Percentiles rank a stretch among this genome's conserved stretches.
Evolutionary conservation across 768 basidiomycete genomes (phyloP).

Genomic region (Glaciozyma martinii): DNA sequence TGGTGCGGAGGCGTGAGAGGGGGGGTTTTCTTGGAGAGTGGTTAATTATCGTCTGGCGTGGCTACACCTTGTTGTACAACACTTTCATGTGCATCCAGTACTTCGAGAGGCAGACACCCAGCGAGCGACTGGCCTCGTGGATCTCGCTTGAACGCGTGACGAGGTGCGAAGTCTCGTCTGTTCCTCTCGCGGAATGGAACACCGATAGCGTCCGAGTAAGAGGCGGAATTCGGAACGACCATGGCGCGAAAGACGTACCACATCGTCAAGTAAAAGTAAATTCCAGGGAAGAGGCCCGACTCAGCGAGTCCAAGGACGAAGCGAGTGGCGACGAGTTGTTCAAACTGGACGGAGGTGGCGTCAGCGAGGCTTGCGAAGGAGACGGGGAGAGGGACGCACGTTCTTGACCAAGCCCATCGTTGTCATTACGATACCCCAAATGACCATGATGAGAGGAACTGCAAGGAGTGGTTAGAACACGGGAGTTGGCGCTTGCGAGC

Average conservation of each 20-base stretch:
- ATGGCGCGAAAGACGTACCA: too few species aligned
- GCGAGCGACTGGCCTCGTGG: too few species aligned
- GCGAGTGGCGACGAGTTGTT: conserved; percentile 22
- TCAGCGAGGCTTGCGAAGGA: conserved; percentile 18
- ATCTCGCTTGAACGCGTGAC: too few species aligned
- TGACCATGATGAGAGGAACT: conserved; percentile 5
- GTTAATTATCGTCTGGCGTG: too few species aligned
- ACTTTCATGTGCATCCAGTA: too few species aligned
- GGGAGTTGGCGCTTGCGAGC: background rate
- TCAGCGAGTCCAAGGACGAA: conserved; percentile 33
- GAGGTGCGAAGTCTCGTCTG: too few species aligned
- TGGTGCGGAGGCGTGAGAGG: background rate
- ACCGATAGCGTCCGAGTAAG: too few species aligned
- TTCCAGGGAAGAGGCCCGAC: conserved; percentile 27
- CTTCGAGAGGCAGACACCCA: too few species aligned
- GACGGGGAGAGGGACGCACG: background rate
- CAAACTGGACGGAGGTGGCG: conserved; percentile 20
- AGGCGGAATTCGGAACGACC: too few species aligned
- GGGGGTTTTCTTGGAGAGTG: too few species aligned
- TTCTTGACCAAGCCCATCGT: conserved; percentile 22
- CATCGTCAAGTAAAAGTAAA: background rate
- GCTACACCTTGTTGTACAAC: too few species aligned
- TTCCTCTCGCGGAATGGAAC: too few species aligned
- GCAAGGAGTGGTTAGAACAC: background rate
- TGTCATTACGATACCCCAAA: conserved; percentile 9